Base-by-base conservation (phyloP, 2,329 filamentous ascomycete species). In the Cladosporium oxysporum region DNA sequence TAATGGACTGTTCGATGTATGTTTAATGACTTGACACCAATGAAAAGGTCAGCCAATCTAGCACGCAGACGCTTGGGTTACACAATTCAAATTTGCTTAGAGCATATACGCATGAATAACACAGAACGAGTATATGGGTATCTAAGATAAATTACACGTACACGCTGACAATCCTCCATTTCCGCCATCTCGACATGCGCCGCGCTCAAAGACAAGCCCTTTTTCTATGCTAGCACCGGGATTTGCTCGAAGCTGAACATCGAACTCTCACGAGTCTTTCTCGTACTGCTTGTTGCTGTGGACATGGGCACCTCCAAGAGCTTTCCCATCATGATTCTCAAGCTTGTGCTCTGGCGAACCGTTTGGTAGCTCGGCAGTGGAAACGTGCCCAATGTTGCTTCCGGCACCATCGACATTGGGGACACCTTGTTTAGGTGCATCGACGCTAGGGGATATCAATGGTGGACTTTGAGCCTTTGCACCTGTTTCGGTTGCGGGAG, bases 291-390 rank as follows among this genome's bases (percentile, higher is more conserved):
- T 62, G 47, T 62, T 58, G 14, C 62, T 65, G 55, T 52, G 55
- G 2, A 53, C 18, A 21, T 65, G 58, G 16, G 47, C 26, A 8
- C 50, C 50, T 12, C 62, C 62, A 11, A 65, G 29, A 21, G 62
- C 57, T n/a, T 59, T 44, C 21, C 57, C 62, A 8, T 60, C 41
- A 16, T 65, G 62, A n/a, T 60, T 47, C 23, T 77, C 74, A 71
- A 79, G 72, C 57, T 82, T 73, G 8, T 74, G 71, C 67, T 81
- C 79, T 12, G 79, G 77, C 28, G 72, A 71, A 2, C 81, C 80
- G 44, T 74, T 80, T 0, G 81, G 80, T 4, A 82, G 71, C n/a
- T 79, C 76, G n/a, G 73, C 70, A 1, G 80, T 82, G 0, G 75
- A 75, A 12, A 79, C 71, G 63, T 78, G 76, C 11, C 67, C 67